phyloP scores from a whole-genome alignment of 2,329 filamentous ascomycete genomes.

The Aspergillus sp. region DNA sequence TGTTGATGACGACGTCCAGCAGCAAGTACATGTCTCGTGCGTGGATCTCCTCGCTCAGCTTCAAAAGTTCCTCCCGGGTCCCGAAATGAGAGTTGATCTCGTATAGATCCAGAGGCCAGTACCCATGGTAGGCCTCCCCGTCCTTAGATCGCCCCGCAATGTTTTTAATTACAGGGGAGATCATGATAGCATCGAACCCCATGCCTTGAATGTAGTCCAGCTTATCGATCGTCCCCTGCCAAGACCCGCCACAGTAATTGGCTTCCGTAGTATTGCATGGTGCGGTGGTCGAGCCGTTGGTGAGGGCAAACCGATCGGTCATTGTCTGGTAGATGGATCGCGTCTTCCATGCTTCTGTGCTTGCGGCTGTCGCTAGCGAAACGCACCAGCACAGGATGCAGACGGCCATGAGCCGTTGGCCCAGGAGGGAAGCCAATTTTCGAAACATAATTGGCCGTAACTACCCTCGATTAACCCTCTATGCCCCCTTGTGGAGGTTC shows the following conservation, averaged over 20 bases:
- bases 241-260: constrained; percentile 55
- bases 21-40: constrained; percentile 53
- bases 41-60: constrained; percentile 49
- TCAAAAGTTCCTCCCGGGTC: constrained; percentile 48
- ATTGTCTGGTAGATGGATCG: constrained; percentile 47
- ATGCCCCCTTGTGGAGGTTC: too few relatives aligned
- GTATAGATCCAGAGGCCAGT: constrained; percentile 53
- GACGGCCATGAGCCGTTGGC: not conserved
- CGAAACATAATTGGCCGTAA: too few relatives aligned
- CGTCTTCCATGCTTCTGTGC: not conserved
- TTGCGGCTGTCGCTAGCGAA: not conserved
- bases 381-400: not conserved
- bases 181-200: constrained; percentile 53
- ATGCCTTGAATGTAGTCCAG: constrained; percentile 55
- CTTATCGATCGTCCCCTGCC: constrained; percentile 50
- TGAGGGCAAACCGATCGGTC: constrained; percentile 50
- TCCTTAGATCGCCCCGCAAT: constrained; percentile 39
- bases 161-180: constrained; percentile 47
- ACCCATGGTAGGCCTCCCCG: constrained; percentile 54
- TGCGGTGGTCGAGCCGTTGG: constrained; percentile 39
- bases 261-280: constrained; percentile 33
- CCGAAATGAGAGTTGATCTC: constrained; percentile 53
- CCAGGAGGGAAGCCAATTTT: too few relatives aligned
- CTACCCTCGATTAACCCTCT: too few relatives aligned
- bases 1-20: constrained; percentile 56